Base-by-base conservation (phyloP, 2,329 filamentous ascomycete genomes). In the Monosporascus sp. region DNA sequence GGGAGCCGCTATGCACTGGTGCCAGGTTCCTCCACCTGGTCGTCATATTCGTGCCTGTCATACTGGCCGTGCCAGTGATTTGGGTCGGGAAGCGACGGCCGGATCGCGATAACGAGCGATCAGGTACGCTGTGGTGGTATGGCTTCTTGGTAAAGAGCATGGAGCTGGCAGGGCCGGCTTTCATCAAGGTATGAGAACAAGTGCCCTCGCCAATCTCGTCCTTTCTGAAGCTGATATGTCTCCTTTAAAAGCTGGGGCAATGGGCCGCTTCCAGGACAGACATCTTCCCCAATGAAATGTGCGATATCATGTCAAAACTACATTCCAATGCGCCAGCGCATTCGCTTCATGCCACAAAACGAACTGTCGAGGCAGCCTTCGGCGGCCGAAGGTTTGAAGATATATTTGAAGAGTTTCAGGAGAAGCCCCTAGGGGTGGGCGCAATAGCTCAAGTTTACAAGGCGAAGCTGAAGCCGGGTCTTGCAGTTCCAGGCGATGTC, bases 391-490 rank as follows among this genome's bases (percentile, higher is more conserved):
- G 72, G 0, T 97, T 99, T 59, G 85, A 93, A 14, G 89, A 96
- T 5, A 97, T 99, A 55, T 99, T 99, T 63, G 90, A 96, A 31
- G 94, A 97, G 68, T 99, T 99, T 60, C 80, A 97, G 27, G 89
- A 95, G 71, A 84, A 78, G 60, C 94, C 94, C 0, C 75, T 99
- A 0, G 94, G 94, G 1, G 93, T 97, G 1, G 94, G 94, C 11
- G 94, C 94, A 31, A 97, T 99, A 63, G 94, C 94, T 0, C 94
- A 99, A 69, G 94, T 97, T 3, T 99, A 99, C 79, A 95, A 90
- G 67, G 94, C 94, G 1, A 97, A 91, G 69, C 73, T 99, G 46
- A 95, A 91, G 65, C 82, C 88, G 0, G 85, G 89, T 60, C 74
- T 97, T 50, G 84, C 88, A 6, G 80, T 78, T 1, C 81, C 83